Evolutionary conservation across 768 basidiomycete genomes (phyloP).

Genomic region (Trametes punicea): DNA sequence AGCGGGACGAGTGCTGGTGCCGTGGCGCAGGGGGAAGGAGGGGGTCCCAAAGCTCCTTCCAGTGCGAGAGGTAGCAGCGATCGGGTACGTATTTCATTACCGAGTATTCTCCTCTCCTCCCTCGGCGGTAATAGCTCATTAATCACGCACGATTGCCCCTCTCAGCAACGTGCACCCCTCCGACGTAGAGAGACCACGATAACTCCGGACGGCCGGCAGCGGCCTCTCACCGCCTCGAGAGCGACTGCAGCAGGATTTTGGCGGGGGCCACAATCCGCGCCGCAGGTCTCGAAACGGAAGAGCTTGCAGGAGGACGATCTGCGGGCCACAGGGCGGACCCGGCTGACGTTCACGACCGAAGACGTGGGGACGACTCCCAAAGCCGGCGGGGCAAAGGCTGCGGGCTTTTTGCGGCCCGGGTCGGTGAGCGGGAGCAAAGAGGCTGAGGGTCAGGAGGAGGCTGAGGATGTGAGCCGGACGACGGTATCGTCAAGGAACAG

Average conservation of each 20-base stretch:
- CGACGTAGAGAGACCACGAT: conserved; percentile 47
- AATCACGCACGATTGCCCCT: not conserved
- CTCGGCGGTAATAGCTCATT: conserved; percentile 11
- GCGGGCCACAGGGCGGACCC: conserved; percentile 23
- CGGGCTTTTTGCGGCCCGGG: conserved; percentile 21
- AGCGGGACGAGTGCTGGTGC: conserved; percentile 14
- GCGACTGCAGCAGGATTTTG: not conserved
- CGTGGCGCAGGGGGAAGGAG: not conserved
- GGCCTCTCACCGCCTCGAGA: conserved; percentile 1
- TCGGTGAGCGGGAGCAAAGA: not conserved
- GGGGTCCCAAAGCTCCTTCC: not conserved
- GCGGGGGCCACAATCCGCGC: conserved; percentile 14
- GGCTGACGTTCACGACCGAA: conserved; percentile 20
- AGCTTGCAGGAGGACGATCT: conserved; percentile 22
- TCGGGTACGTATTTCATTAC: conserved; percentile 15
- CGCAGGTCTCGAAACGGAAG: conserved; percentile 16
- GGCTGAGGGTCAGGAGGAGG: not conserved
- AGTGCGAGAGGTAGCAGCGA: conserved; percentile 3
- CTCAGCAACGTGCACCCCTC: conserved; percentile 33
- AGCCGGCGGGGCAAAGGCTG: not conserved
- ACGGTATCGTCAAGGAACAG: conserved; percentile 15
- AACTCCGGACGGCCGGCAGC: conserved; percentile 42
- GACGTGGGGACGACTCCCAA: conserved; percentile 16
- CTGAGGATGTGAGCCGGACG: not conserved
- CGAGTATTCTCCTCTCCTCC: conserved; percentile 10